Evolutionary conservation across 345 rosid genomes (phyloP).

Genomic region (Trapa bicornis): DNA sequence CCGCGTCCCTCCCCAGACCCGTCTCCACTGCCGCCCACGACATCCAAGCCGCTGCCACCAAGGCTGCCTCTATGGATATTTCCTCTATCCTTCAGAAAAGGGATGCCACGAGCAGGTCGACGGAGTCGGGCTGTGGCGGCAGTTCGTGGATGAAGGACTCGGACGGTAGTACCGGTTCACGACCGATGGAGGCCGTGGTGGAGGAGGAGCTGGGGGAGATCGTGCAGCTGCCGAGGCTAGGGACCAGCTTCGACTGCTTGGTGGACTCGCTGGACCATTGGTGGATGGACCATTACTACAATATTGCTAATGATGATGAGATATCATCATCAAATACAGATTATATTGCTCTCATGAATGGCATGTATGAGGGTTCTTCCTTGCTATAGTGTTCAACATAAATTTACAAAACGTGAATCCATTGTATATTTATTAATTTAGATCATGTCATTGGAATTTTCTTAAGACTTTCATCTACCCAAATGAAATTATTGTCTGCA

Average conservation of each 20-base stretch:
- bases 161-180: not conserved
- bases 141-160: not conserved
- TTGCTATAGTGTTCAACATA: too few species aligned
- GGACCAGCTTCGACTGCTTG: constrained; percentile 12
- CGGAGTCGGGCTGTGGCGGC: too few species aligned
- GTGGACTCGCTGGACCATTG: constrained; percentile 3
- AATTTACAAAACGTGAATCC: too few species aligned
- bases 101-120: constrained; percentile 1
- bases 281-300: not conserved
- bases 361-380: too few species aligned
- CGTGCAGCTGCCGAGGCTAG: constrained; percentile 29
- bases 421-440: too few species aligned
- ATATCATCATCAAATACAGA: not conserved
- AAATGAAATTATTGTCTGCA: too few species aligned
- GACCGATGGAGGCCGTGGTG: constrained; percentile 13
- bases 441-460: too few species aligned
- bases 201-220: constrained; percentile 17
- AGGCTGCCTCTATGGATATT: constrained; percentile 36
- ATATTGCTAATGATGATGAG: not conserved
- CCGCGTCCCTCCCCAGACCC: constrained; percentile 32
- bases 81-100: not conserved
- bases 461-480: too few species aligned
- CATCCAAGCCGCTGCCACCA: constrained; percentile 43
- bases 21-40: constrained; percentile 31
- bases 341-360: too few species aligned